Evolutionary conservation across 495 filamentous ascomycete genomes (phyloP).

Genomic region (Lepidopterella palustris): DNA sequence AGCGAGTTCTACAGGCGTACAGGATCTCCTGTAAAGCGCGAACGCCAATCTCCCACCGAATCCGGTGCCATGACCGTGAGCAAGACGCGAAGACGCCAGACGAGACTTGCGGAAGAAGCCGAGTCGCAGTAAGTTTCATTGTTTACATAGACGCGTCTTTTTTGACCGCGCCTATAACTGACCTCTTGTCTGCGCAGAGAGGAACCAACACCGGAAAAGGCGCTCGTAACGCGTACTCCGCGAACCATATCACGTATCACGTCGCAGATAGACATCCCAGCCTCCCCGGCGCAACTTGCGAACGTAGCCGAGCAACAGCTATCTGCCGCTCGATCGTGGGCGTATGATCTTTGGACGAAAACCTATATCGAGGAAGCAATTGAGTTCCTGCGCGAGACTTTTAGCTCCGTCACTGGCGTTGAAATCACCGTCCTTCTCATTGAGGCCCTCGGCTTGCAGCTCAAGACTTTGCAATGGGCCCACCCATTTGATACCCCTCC

Average conservation of each 20-base stretch:
- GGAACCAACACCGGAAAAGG: slow-evolving; percentile 19
- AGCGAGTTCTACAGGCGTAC: slow-evolving; percentile 68
- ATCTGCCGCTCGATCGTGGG: slow-evolving; percentile 49
- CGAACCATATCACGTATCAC: slow-evolving; percentile 49
- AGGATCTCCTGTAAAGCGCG: slow-evolving; percentile 74
- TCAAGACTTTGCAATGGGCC: slow-evolving; percentile 57
- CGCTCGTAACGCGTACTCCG: slow-evolving; percentile 49
- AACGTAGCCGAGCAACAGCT: slow-evolving; percentile 73
- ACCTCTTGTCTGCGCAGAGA: slow-evolving; percentile 11
- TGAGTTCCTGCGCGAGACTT: slow-evolving; percentile 38
- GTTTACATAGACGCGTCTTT: slow-evolving; percentile 23
- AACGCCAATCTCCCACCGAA: slow-evolving; percentile 38
- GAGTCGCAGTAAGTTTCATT: slow-evolving; percentile 29
- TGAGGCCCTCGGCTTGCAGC: slow-evolving; percentile 56
- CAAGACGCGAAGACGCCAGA: slow-evolving; percentile 32
- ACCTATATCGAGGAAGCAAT: slow-evolving; percentile 51
- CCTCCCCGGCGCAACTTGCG: slow-evolving; percentile 79
- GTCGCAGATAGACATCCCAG: slow-evolving; percentile 51
- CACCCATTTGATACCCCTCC: slow-evolving; percentile 56
- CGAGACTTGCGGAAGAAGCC: slow-evolving; percentile 5
- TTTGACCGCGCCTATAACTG: slow-evolving; percentile 19
- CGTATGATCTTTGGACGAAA: slow-evolving; percentile 41
- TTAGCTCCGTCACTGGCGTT: slow-evolving; percentile 48
- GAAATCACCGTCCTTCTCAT: slow-evolving; percentile 46
- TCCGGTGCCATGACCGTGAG: slow-evolving; percentile 38